Conservation (phyloP, 805 yeast species). For the Wickerhamiella cacticola region DNA sequence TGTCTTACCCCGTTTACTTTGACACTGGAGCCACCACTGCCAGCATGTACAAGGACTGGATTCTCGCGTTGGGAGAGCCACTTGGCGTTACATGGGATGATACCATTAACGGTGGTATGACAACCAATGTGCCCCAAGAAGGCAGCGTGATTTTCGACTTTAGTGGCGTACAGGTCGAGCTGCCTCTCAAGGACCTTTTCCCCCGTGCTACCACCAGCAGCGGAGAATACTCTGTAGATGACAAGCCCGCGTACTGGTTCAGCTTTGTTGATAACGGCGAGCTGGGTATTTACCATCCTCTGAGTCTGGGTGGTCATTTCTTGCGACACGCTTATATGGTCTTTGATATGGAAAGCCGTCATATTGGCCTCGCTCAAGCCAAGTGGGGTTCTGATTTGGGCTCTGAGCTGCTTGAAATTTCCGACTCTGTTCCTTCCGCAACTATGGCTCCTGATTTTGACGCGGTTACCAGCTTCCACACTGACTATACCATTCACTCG, state of each 20-base stretch:
- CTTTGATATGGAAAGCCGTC: conserved; percentile 45
- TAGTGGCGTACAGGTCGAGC: conserved; percentile 5
- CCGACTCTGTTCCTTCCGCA: neutral
- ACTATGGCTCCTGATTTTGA: neutral
- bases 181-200: neutral
- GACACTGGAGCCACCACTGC: neutral
- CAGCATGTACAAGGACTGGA: conserved; percentile 1
- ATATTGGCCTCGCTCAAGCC: conserved; percentile 47
- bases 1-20: neutral
- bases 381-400: neutral
- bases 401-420: neutral
- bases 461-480: neutral
- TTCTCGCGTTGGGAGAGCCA: neutral
- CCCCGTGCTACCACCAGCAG: neutral
- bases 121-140: neutral
- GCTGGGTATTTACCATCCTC: neutral
- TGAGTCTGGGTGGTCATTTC: conserved; percentile 46
- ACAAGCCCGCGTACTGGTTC: neutral
- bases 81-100: neutral
- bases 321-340: conserved; percentile 53
- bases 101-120: neutral
- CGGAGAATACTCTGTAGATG: neutral
- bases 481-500: neutral
- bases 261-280: neutral
- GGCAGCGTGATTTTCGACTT: conserved; percentile 8